Percentiles rank a stretch among this genome's conserved stretches.
Evolutionary conservation across 345 rosid species (phyloP).

Genomic region (Odontarrhena argentea): DNA sequence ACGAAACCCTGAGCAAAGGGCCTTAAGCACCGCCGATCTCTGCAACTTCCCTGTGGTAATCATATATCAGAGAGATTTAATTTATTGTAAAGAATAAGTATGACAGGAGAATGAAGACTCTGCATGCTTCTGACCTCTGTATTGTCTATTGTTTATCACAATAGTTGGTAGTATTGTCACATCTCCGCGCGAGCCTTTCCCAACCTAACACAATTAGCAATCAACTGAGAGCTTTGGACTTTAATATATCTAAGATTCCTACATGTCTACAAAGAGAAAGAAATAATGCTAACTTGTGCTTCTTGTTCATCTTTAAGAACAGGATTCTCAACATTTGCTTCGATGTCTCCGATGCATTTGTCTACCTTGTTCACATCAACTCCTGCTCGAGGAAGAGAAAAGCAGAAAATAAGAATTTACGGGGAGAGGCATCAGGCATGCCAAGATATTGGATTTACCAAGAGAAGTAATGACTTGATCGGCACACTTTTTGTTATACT

Average conservation of each 20-base stretch:
- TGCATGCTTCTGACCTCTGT: conserved; percentile 62
- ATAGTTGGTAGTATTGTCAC: conserved; percentile 94
- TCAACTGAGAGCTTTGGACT: neutral
- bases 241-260: neutral
- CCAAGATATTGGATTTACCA: conserved; percentile 37
- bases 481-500: conserved; percentile 59
- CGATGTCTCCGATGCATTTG: conserved; percentile 72
- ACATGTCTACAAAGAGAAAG: neutral
- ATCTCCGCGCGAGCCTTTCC: conserved; percentile 89
- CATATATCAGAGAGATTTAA: neutral
- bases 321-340: conserved; percentile 65
- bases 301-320: conserved; percentile 81
- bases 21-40: conserved; percentile 83
- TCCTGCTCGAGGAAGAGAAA: conserved; percentile 41
- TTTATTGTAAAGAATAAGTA: neutral
- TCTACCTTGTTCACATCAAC: conserved; percentile 67
- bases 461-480: conserved; percentile 59
- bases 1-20: conserved; percentile 87
- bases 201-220: conserved; percentile 53
- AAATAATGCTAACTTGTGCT: conserved; percentile 54
- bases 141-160: conserved; percentile 86
- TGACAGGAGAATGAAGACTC: neutral
- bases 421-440: neutral
- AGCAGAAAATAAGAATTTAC: neutral
- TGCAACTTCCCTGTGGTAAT: conserved; percentile 73